A percentile compares a stretch with the other conserved stretches of the same genome.
phyloP scores from a whole-genome alignment of 176 grass and related monocot species.

The Elymus sibiricus region DNA sequence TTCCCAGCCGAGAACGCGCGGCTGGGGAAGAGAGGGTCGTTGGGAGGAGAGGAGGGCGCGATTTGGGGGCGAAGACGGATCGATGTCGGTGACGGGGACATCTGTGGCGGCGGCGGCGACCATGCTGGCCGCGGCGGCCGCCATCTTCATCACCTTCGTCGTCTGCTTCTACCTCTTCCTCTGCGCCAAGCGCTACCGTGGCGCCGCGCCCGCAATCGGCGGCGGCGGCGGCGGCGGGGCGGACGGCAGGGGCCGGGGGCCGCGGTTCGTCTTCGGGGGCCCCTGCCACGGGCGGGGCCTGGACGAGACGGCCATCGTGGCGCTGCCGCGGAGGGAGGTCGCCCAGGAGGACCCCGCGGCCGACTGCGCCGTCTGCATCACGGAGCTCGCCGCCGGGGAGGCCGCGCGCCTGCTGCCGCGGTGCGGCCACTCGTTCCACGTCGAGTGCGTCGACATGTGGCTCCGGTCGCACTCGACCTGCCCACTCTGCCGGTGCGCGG shows the following conservation, averaged over 20 bases:
- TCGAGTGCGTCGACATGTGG: constrained; percentile 81
- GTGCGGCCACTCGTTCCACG: constrained; percentile 68
- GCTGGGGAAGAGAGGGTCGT: constrained; percentile 5
- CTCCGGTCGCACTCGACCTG: constrained; percentile 60
- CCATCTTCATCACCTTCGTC: constrained; percentile 69
- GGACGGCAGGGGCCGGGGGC: not conserved
- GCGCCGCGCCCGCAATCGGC: constrained; percentile 41
- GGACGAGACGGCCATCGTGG: constrained; percentile 33
- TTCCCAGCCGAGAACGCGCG: constrained; percentile 13
- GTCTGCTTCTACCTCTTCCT: constrained; percentile 73
- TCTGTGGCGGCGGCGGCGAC: constrained; percentile 39
- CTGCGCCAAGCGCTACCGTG: constrained; percentile 56
- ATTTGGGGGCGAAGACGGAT: not conserved
- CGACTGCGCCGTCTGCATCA: constrained; percentile 74
- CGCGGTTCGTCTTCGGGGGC: constrained; percentile 31
- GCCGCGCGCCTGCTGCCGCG: constrained; percentile 49
- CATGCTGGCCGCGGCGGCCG: constrained; percentile 46
- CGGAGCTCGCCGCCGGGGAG: constrained; percentile 53
- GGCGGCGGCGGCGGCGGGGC: not conserved
- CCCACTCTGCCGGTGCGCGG: constrained; percentile 54
- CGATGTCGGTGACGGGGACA: constrained; percentile 43
- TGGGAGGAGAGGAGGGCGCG: not conserved
- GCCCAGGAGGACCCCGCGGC: not conserved
- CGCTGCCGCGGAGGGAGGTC: constrained; percentile 30
- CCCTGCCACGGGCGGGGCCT: constrained; percentile 32